Evolutionary conservation across 2,329 filamentous ascomycete species (phyloP).

Genomic region (Fusarium solani-melongenae): DNA sequence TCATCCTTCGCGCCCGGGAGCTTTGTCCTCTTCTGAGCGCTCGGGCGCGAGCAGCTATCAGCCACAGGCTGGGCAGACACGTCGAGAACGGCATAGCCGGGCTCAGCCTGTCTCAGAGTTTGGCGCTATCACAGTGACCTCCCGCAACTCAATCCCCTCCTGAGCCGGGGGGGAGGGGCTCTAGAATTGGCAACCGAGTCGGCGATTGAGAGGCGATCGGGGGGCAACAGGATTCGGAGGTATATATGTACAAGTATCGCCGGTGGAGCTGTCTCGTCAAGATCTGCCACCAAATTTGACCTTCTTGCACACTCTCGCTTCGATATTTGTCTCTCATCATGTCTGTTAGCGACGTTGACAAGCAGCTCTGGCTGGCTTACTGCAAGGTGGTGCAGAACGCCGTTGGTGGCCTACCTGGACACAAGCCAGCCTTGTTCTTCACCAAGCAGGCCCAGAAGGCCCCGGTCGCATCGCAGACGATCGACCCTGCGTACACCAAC

Average conservation of each 20-base stretch:
- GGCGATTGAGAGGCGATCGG: not conserved
- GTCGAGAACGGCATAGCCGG: not conserved
- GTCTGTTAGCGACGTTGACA: constrained; percentile 21
- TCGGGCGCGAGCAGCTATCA: not conserved
- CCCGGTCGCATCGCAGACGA: constrained; percentile 25
- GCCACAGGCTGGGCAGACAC: not conserved
- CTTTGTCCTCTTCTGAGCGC: not conserved
- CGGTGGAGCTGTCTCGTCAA: not conserved
- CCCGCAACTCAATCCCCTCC: not conserved
- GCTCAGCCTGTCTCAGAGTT: not conserved
- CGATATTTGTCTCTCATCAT: not conserved
- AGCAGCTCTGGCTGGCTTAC: constrained; percentile 32
- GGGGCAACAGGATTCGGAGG: not conserved
- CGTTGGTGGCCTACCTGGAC: constrained; percentile 31
- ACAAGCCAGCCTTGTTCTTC: constrained; percentile 35
- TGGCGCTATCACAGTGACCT: not conserved
- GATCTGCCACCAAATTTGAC: not conserved
- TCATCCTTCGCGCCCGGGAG: not conserved
- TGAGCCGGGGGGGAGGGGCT: not conserved
- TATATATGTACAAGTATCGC: not conserved
- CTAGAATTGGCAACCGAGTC: not conserved
- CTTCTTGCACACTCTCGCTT: not conserved
- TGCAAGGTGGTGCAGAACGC: constrained; percentile 32
- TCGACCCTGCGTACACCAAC: constrained; percentile 30
- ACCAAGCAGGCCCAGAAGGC: constrained; percentile 36